phyloP scores from a whole-genome alignment of 345 rosid species.

The Hibiscus syriacus region DNA sequence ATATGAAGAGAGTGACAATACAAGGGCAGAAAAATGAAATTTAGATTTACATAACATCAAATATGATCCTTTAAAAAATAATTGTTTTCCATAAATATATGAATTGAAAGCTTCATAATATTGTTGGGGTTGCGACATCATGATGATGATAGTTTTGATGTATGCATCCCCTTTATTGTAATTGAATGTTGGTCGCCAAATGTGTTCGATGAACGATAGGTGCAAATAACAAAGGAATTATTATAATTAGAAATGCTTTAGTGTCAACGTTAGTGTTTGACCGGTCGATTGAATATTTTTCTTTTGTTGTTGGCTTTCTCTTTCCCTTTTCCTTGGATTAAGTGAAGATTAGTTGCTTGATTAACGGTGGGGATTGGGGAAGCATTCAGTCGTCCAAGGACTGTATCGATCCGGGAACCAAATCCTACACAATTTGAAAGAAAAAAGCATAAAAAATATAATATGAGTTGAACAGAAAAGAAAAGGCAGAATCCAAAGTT shows the following conservation, averaged over 20 bases:
- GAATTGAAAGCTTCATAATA: background rate
- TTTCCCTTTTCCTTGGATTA: background rate
- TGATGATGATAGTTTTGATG: background rate
- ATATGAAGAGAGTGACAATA: too few relatives aligned
- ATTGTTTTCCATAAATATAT: background rate
- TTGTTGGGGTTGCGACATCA: background rate
- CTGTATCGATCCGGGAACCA: background rate
- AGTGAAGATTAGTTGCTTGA: constrained; percentile 7
- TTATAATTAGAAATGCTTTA: background rate
- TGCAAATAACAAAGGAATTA: too few relatives aligned
- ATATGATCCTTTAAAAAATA: too few relatives aligned
- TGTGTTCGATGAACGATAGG: too few relatives aligned
- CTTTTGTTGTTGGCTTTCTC: background rate
- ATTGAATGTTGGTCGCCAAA: constrained; percentile 1
- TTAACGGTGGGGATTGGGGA: background rate
- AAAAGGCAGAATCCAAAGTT: background rate
- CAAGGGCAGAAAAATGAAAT: too few relatives aligned
- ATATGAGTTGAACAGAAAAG: background rate
- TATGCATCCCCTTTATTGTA: background rate
- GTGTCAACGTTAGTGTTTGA: background rate
- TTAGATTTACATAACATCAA: too few relatives aligned
- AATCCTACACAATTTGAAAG: background rate
- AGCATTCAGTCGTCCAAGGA: background rate
- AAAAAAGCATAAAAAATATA: background rate
- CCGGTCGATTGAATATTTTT: background rate